A percentile compares a stretch with the other conserved stretches of the same genome.
phyloP scores from a whole-genome alignment of 805 yeast species.

The Saturnispora besseyi region DNA sequence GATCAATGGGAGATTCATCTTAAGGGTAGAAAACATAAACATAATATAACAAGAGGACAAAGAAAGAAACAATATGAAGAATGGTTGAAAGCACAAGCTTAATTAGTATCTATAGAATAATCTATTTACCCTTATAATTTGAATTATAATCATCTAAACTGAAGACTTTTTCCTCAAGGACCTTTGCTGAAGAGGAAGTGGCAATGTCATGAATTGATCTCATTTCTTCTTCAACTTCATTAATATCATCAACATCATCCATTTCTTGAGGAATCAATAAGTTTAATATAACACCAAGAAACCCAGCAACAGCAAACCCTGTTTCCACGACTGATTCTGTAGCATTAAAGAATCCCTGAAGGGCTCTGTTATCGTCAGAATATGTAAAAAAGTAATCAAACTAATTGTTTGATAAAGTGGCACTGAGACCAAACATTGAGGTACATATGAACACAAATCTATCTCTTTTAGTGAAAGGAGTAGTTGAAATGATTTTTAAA shows the following conservation, averaged over 20 bases:
- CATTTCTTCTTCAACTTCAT: slow-evolving; percentile 29
- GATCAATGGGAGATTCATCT: slow-evolving; percentile 63
- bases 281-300: slow-evolving; percentile 43
- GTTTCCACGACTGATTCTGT: slow-evolving; percentile 48
- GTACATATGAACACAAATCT: slow-evolving; percentile 45
- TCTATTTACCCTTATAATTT: not conserved
- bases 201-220: slow-evolving; percentile 8
- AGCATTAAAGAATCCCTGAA: slow-evolving; percentile 43
- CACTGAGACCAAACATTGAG: slow-evolving; percentile 43
- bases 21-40: slow-evolving; percentile 58
- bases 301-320: slow-evolving; percentile 48
- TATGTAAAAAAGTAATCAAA: slow-evolving; percentile 43
- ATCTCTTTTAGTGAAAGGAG: slow-evolving; percentile 50
- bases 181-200: not conserved
- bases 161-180: slow-evolving; percentile 3
- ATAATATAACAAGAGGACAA: slow-evolving; percentile 38
- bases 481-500: slow-evolving; percentile 43
- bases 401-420: slow-evolving; percentile 40
- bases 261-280: slow-evolving; percentile 39
- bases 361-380: slow-evolving; percentile 34
- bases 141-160: not conserved
- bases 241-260: slow-evolving; percentile 39
- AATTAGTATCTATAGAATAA: not conserved
- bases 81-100: slow-evolving; percentile 16
- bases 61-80: slow-evolving; percentile 48